Base-by-base conservation (phyloP, 305 asterid species). In the Ilex paraguariensis region DNA sequence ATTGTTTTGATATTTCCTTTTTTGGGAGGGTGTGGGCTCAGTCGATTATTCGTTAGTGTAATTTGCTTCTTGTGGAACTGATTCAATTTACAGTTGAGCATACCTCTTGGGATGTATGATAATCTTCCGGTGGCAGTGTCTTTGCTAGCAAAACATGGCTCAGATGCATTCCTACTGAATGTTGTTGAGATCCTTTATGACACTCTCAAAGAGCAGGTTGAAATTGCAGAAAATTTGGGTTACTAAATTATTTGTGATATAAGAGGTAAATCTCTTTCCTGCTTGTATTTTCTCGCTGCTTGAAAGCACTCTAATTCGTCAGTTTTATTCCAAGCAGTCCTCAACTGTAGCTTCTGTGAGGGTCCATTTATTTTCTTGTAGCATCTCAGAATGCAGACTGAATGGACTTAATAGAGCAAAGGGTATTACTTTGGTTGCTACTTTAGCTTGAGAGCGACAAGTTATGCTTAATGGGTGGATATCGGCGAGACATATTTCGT, bases 101-200 rank as follows among this genome's bases (percentile, higher is more conserved):
- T 91, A 70, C 98, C 97, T 30, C 63, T 88, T 48, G 97, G 96
- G 51, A 69, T 63, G 79, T 39, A 82, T 42, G 85, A 82, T 28
- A 77, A 73, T 77, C 91, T 85, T 50, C 97, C 97, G 2, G 14
- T 89, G n/a, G 75, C 95, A 15, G 82, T 88, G 66, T 91, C 98
- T 17, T 76, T 91, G 72, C 4, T 91, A 78, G 95, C 95, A 51
- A 91, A 87, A 45, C 91, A 89, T 65, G 96, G 91, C 52, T 82
- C 86, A 9, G 96, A 91, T 79, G 81, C 81, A 66, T 84, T 88
- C 71, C 81, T 91, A 46, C 92, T 91, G 50, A 66, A 65, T 66
- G 65, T 82, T 74, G 88, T 77, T 55, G 95, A 88, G 74, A 63
- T 57, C 45, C 68, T 87, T 67, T 52, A 84, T 66, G 51, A 59